Evolutionary conservation across 805 yeast genomes (phyloP), one percentile per base, ranked within the genome.

Genomic region (Wickerhamiella galacta): DNA sequence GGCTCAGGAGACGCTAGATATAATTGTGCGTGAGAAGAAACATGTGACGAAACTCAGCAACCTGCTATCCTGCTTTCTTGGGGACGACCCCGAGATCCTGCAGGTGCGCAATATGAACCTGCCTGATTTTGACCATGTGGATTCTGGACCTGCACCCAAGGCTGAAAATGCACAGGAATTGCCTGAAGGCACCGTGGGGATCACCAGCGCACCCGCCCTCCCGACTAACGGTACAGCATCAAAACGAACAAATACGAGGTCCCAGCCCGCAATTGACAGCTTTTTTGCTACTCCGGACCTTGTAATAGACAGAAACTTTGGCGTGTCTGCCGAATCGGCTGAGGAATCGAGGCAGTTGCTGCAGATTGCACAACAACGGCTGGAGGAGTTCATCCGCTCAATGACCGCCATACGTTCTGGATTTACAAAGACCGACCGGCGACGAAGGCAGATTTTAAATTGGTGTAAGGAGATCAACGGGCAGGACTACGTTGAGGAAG

Each of bases 391-490:
- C 50, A 75, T 83, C 32, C 66, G 87, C 46, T 78, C 83, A 39
- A 58, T 90, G 46, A 61, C 70, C n/a, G 68, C 63, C 22, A 65
- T 90, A 23, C 65, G 95, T 43, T 66, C 66, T 45, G 92, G 83
- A 1, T 58, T 87, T 18, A 71, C 78, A 22, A 68, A 79, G 45
- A 87, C 94, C 0, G 80, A 78, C 44, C 60, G 87, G 39, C 64
- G 78, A 43, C 74, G 80, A 43, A 67, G 67, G 28, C 70, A 72
- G 42, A 66, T 90, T 29, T 66, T 63, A 40, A 67, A 70, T 42
- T 87, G 96, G 96, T 79, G 90, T 35, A 68, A 68, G 45, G 95
- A 85, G 49, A 77, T 79, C 68, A 64, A 75, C 40, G 92, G 74
- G 9, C 68, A 68, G 34, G 66, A 62, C 27, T 70, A 67, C 38